Conservation (phyloP, 345 rosid species). For the Lepidium africanum region DNA sequence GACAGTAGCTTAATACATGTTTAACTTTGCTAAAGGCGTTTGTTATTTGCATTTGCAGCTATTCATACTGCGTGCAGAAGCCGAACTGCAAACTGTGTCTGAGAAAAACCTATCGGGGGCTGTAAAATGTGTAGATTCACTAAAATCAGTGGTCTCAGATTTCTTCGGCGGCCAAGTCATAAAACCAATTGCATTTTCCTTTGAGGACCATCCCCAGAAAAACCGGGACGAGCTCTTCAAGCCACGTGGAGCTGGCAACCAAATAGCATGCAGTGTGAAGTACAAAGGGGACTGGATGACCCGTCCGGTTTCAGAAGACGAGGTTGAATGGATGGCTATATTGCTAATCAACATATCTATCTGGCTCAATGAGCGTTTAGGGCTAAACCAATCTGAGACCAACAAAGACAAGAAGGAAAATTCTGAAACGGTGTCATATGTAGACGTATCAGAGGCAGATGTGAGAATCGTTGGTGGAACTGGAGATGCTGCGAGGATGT, state of each 20-base stretch:
- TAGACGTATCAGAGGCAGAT: constrained; percentile 37
- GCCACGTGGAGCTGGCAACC: constrained; percentile 58
- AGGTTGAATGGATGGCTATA: constrained; percentile 76
- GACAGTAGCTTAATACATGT: not conserved
- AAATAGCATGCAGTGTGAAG: constrained; percentile 30
- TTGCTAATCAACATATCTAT: constrained; percentile 52
- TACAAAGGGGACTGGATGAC: constrained; percentile 90
- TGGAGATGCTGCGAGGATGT: constrained; percentile 35
- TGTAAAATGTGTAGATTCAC: constrained; percentile 45
- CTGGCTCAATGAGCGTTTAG: constrained; percentile 60
- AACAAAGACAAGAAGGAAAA: constrained; percentile 10
- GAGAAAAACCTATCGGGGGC: constrained; percentile 35
- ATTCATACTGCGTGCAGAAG: constrained; percentile 79
- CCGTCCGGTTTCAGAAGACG: constrained; percentile 74
- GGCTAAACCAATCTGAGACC: constrained; percentile 40
- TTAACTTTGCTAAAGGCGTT: not conserved
- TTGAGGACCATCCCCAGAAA: constrained; percentile 38
- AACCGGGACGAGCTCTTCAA: constrained; percentile 61
- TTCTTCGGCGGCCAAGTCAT: constrained; percentile 51
- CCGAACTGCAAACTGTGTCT: constrained; percentile 63
- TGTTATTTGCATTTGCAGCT: constrained; percentile 46
- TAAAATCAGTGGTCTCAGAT: constrained; percentile 44
- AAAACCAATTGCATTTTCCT: constrained; percentile 41
- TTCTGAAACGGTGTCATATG: constrained; percentile 37
- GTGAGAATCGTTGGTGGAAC: constrained; percentile 34